Evolutionary conservation across 352 stramenopile genomes (phyloP).

Genomic region (Pythium aristosporum): DNA sequence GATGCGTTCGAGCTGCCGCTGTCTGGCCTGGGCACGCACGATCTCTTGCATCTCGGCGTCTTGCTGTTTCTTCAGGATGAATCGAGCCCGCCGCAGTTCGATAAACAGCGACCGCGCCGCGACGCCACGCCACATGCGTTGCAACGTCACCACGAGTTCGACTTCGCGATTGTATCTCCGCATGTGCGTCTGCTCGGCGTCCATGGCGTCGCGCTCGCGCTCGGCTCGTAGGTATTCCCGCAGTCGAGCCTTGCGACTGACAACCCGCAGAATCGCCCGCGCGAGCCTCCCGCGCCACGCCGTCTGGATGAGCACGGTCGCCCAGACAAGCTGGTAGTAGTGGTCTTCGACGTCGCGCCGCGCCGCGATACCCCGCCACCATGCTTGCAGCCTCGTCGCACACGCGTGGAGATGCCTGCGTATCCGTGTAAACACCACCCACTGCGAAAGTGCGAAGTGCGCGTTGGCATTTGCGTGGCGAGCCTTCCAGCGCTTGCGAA

Average conservation of each 20-base stretch:
- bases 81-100: slow-evolving; percentile 55
- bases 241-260: slow-evolving; percentile 52
- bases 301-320: slow-evolving; percentile 65
- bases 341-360: slow-evolving; percentile 56
- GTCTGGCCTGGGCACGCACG: slow-evolving; percentile 46
- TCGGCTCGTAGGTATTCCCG: slow-evolving; percentile 71
- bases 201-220: slow-evolving; percentile 57
- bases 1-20: slow-evolving; percentile 49
- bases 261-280: slow-evolving; percentile 46
- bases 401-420: slow-evolving; percentile 33
- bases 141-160: slow-evolving; percentile 56
- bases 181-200: slow-evolving; percentile 40
- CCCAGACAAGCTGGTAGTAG: slow-evolving; percentile 63
- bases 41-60: slow-evolving; percentile 70
- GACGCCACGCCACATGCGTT: slow-evolving; percentile 72
- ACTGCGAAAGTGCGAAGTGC: slow-evolving; percentile 47
- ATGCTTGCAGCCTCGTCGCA: slow-evolving; percentile 52
- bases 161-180: slow-evolving; percentile 52
- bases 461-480: slow-evolving; percentile 55
- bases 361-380: slow-evolving; percentile 53
- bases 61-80: slow-evolving; percentile 63
- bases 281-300: slow-evolving; percentile 64
- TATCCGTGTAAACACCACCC: slow-evolving; percentile 40
- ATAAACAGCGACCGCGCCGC: slow-evolving; percentile 59
- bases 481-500: slow-evolving; percentile 41